A percentile compares a stretch with the other conserved stretches of the same genome.
Conservation (phyloP, 202 grass and related monocot species). For the Panicum hallii region DNA sequence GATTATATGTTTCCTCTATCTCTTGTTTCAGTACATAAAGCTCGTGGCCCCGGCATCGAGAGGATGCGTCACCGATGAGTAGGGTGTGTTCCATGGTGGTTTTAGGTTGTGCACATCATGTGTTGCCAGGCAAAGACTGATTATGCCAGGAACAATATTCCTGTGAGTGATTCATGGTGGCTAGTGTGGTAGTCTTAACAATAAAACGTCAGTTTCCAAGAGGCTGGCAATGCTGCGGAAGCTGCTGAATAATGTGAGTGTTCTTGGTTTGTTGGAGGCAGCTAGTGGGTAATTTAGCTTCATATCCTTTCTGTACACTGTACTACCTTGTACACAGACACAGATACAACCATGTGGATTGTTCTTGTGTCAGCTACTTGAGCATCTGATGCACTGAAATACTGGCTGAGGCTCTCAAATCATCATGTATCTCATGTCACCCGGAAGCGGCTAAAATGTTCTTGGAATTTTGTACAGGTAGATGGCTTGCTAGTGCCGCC, state of each 20-base stretch:
- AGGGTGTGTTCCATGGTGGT: slow-evolving; percentile 14
- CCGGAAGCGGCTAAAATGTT: not conserved
- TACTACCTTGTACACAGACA: not conserved
- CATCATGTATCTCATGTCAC: too few relatives aligned
- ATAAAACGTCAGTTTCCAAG: slow-evolving; percentile 41
- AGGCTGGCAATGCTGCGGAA: slow-evolving; percentile 25
- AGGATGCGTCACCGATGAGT: slow-evolving; percentile 96
- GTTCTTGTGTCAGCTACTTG: not conserved
- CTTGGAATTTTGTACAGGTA: not conserved
- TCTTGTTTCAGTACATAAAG: slow-evolving; percentile 82
- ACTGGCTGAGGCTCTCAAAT: not conserved
- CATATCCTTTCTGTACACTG: not conserved
- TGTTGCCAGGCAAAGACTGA: not conserved
- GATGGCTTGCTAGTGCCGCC: not conserved
- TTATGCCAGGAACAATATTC: slow-evolving; percentile 6
- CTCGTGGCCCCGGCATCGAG: slow-evolving; percentile 80
- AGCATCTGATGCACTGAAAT: not conserved
- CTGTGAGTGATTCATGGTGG: slow-evolving; percentile 33
- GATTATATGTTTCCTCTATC: not conserved
- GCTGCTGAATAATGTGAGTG: slow-evolving; percentile 29
- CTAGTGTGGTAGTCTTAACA: not conserved
- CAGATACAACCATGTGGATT: not conserved
- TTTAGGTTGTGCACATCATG: not conserved
- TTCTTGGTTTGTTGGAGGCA: not conserved
- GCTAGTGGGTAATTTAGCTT: not conserved